Evolutionary conservation across 225 moss, liverwort and hornwort genomes (phyloP), one percentile per base, ranked within the genome.

Genomic region (Lunularia cruciata): DNA sequence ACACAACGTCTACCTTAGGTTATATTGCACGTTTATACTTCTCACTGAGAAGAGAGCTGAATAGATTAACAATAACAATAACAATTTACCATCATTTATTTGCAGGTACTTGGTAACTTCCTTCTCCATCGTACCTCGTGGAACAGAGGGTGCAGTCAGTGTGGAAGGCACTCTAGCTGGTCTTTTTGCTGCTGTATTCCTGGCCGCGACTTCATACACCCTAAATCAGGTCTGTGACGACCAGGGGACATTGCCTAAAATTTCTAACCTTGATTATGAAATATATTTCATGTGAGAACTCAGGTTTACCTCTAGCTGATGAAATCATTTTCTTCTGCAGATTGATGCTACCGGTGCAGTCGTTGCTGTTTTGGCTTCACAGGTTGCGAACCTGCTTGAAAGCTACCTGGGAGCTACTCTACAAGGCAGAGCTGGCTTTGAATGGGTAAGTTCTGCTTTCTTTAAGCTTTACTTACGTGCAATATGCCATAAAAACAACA

Each of bases 351-450:
- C 69, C 23, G 95, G 95, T 65, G 92, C 89, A 72, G 47, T 86
- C 43, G 81, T 89, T 78, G 93, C 87, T 62, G 81, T 98, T 0
- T 30, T 88, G 34, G 90, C 92, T 57, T 87, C 96, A 23, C 96
- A 98, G 83, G 37, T 93, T 55, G 96, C 96, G 11, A 98, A 98
- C 60, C 79, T 98, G 19, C 88, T 89, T 73, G 96, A 98, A 55
- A 98, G 96, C 66, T 87, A 83, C 61, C 81, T 98, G 52, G 96
- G 92, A 69, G 96, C 96, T 79, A 86, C 83, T 28, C 79, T 93
- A 68, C 96, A 98, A 80, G 96, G 90, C 73, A 89, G 85, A 70
- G 66, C 79, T 47, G 90, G 92, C 51, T 98, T 76, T 69, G 78
- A 93, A 79, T 98, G 96, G 96, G 96, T 96, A 86, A 32, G 54